Evolutionary conservation across 2,329 filamentous ascomycete genomes (phyloP).

Genomic region (Microsporum ferrugineum): DNA sequence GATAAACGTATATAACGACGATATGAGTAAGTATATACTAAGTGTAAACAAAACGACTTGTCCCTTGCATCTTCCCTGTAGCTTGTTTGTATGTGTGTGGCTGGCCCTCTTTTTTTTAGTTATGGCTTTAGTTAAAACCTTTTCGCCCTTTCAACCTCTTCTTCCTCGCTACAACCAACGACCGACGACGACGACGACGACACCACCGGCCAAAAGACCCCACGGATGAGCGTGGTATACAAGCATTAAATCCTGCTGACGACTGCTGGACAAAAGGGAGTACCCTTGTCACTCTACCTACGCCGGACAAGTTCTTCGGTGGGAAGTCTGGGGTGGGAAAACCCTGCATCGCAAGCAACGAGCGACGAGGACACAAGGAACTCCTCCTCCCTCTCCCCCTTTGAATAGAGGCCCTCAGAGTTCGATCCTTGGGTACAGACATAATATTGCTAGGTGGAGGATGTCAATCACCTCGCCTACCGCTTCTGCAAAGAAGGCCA

Average conservation of each 20-base stretch:
- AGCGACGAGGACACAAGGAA: neutral
- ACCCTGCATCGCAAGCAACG: neutral
- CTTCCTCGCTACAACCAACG: too few species aligned
- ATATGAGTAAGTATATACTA: too few species aligned
- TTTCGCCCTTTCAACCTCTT: too few species aligned
- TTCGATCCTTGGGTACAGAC: neutral
- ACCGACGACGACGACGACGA: too few species aligned
- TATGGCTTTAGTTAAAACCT: too few species aligned
- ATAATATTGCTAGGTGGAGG: neutral
- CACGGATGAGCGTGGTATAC: too few species aligned
- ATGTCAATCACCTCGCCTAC: conserved; percentile 18
- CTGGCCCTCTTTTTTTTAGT: too few species aligned
- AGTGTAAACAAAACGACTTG: too few species aligned
- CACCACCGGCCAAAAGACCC: too few species aligned
- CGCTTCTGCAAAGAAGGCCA: conserved; percentile 27
- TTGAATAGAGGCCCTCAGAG: neutral
- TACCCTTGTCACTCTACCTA: neutral
- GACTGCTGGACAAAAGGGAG: neutral
- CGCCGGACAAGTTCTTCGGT: neutral
- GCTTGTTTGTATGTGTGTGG: too few species aligned
- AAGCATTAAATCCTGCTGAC: neutral
- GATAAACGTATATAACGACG: too few species aligned
- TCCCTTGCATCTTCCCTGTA: too few species aligned
- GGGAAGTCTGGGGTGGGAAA: neutral
- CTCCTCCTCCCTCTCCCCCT: neutral